These are phyloP conservation scores for Sporothrix pallida DNA, from an alignment of 2,329 filamentous ascomycete species.

Conservation along the genomic window DNA sequence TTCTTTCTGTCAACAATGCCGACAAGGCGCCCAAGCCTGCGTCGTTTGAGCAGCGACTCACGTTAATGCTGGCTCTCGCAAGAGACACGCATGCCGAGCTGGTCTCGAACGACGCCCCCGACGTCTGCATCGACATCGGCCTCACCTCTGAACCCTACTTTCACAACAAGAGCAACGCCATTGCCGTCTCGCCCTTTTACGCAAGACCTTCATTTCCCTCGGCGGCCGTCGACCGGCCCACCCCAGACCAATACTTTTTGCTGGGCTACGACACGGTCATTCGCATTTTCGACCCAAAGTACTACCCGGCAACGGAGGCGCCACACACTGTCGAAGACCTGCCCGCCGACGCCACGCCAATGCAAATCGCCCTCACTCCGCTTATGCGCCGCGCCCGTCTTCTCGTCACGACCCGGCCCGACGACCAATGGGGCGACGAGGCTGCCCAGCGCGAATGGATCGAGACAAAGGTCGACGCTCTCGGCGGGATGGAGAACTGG, in stretches of 20 bases:
- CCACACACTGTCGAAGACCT: not conserved
- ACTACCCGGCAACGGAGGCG: slow-evolving; percentile 56
- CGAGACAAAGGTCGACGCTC: slow-evolving; percentile 49
- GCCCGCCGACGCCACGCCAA: slow-evolving; percentile 43
- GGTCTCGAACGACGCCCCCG: not conserved
- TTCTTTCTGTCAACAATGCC: slow-evolving; percentile 68
- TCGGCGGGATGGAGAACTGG: slow-evolving; percentile 62
- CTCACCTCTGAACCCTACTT: slow-evolving; percentile 77
- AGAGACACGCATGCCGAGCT: slow-evolving; percentile 54
- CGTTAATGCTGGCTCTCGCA: slow-evolving; percentile 74
- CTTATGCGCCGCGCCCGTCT: slow-evolving; percentile 69
- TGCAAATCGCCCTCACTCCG: slow-evolving; percentile 62
- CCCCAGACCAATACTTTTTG: slow-evolving; percentile 67
- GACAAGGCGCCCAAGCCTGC: slow-evolving; percentile 72
- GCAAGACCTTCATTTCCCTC: slow-evolving; percentile 28
- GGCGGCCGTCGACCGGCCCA: not conserved
- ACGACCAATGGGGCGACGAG: slow-evolving; percentile 64
- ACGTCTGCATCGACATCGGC: slow-evolving; percentile 64
- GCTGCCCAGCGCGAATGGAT: slow-evolving; percentile 63
- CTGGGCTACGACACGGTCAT: slow-evolving; percentile 78
- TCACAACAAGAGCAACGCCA: slow-evolving; percentile 69
- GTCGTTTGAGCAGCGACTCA: slow-evolving; percentile 68
- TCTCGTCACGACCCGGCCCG: slow-evolving; percentile 67
- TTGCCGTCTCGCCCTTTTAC: slow-evolving; percentile 56
- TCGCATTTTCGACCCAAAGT: slow-evolving; percentile 73